Conservation (phyloP, 2,329 filamentous ascomycete genomes). For the Alternaria postmessia region DNA sequence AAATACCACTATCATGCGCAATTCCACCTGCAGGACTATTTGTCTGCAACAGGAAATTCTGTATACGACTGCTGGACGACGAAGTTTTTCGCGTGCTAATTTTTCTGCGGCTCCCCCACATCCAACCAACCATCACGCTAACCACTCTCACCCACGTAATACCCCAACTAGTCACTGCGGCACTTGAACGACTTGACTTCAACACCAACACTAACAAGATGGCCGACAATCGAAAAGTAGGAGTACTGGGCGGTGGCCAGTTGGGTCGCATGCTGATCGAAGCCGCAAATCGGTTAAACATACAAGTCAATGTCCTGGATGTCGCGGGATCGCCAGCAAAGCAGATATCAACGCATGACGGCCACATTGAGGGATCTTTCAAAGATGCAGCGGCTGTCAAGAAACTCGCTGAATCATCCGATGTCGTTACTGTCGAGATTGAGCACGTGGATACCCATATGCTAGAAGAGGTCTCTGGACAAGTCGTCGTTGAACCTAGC, state of each 20-base stretch:
- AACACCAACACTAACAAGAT: constrained; percentile 25
- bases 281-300: constrained; percentile 79
- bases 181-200: constrained; percentile 16
- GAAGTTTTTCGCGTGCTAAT: constrained; percentile 27
- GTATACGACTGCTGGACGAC: neutral
- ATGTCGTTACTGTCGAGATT: constrained; percentile 91
- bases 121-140: constrained; percentile 28
- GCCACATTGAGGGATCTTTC: constrained; percentile 86
- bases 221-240: constrained; percentile 46
- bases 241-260: constrained; percentile 57
- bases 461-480: constrained; percentile 79
- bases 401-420: constrained; percentile 76
- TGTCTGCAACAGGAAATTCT: constrained; percentile 8
- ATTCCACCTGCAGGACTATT: neutral
- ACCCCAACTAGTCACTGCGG: constrained; percentile 29
- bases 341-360: constrained; percentile 78
- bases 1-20: too few species aligned
- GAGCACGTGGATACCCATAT: constrained; percentile 94
- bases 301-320: constrained; percentile 82
- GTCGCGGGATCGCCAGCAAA: constrained; percentile 79
- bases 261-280: constrained; percentile 94
- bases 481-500: constrained; percentile 74
- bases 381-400: constrained; percentile 81
- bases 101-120: constrained; percentile 37
- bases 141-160: constrained; percentile 24